Evolutionary conservation across 2,329 filamentous ascomycete genomes (phyloP), one percentile per base, ranked within the genome.

Genomic region (Colletotrichum endophyticum): DNA sequence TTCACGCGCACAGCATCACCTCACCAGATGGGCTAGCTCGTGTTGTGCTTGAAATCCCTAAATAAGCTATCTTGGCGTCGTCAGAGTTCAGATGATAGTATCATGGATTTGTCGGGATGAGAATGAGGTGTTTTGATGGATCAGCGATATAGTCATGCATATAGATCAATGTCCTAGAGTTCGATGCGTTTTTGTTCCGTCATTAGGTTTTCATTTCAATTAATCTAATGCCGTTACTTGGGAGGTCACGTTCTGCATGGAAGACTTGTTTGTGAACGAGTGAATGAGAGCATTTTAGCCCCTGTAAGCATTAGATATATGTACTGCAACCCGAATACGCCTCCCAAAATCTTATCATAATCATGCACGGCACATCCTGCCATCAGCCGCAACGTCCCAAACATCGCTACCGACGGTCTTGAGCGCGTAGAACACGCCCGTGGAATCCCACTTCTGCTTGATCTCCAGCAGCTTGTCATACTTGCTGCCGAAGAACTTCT

Each of bases 341-440:
- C 39, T 44, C 39, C 61, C 61, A n/a, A 11, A 19, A 72, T 27
- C 27, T 4, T 39, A 53, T 61, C 53, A 61, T 32, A 27, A 49
- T 77, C 59, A 78, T 34, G 72, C 77, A 27, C 66, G 76, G 75
- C 88, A 89, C 81, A 89, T 81, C 30, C 86, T 83, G 11, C 88
- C 88, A 71, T 83, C 77, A 8, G 80, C 83, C 6, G 80, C 81
- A 9, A 87, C 83, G 27, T 71, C 78, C 89, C 89, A 91, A n/a
- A 79, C 79, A 67, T 91, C 89, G 72, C 88, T 89, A 0, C 89
- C 90, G 8, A 92, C 89, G 6, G 84, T 87, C n/a, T 85, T 87
- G 8, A 79, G 80, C 13, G 86, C 88, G 69, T 89, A 89, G 44
- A 89, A 89, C 8, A 92, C 73, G 3, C 81, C 79, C 1, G 82